phyloP scores from a whole-genome alignment of 495 filamentous ascomycete species.

The Penicillium manginii region DNA sequence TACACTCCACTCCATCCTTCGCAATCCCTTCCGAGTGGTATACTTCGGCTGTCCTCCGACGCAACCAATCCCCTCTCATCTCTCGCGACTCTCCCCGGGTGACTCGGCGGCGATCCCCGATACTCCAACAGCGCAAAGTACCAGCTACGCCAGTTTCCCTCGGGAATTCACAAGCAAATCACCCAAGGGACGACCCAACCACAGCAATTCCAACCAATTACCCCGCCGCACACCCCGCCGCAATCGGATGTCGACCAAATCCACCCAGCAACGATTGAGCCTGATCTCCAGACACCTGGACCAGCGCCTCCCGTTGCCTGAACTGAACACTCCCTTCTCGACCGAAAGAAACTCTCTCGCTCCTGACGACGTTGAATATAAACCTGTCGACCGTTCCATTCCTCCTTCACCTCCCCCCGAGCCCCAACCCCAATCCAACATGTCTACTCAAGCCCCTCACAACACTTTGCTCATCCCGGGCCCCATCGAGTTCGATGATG shows the following conservation, averaged over 20 bases:
- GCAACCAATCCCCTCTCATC: slow-evolving; percentile 15
- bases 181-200: slow-evolving; percentile 11
- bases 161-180: slow-evolving; percentile 31
- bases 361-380: slow-evolving; percentile 63
- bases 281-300: slow-evolving; percentile 84
- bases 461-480: slow-evolving; percentile 90
- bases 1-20: slow-evolving; percentile 10
- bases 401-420: slow-evolving; percentile 28
- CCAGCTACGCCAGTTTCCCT: slow-evolving; percentile 20
- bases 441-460: slow-evolving; percentile 81
- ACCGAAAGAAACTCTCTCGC: slow-evolving; percentile 59
- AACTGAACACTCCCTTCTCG: slow-evolving; percentile 69
- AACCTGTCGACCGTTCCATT: slow-evolving; percentile 47
- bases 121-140: neutral
- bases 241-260: slow-evolving; percentile 57
- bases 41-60: neutral
- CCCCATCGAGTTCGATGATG: slow-evolving; percentile 98
- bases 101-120: slow-evolving; percentile 43
- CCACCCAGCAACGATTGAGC: slow-evolving; percentile 68
- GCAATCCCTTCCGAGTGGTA: slow-evolving; percentile 1
- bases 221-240: slow-evolving; percentile 47
- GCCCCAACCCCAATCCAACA: slow-evolving; percentile 35
- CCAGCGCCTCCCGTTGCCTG: slow-evolving; percentile 59
- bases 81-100: neutral
- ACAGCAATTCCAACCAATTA: slow-evolving; percentile 11